These are phyloP conservation scores for Sequoia sempervirens DNA, from an alignment of 75 land plant genomes.

Conservation along the genomic window DNA sequence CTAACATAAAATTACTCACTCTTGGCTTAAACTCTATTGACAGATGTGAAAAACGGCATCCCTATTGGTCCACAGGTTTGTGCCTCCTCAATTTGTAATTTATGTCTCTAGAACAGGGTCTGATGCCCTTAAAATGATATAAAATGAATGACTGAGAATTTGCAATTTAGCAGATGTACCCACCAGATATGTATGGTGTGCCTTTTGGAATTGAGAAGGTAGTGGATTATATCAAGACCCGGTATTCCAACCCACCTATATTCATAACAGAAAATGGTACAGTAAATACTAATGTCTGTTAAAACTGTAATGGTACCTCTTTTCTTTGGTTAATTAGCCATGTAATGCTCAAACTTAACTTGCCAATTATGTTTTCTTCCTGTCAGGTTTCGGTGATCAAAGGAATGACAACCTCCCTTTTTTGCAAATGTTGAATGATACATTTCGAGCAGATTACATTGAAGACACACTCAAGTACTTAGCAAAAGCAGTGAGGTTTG, in stretches of 20 bases:
- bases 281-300: not conserved
- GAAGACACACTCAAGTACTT: constrained; percentile 12
- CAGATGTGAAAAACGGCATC: constrained; percentile 32
- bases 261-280: constrained; percentile 72
- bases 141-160: not conserved
- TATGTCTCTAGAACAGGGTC: not conserved
- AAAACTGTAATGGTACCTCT: not conserved
- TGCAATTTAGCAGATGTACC: constrained; percentile 25
- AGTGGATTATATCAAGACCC: constrained; percentile 38
- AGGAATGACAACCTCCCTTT: constrained; percentile 3
- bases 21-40: not conserved
- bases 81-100: not conserved
- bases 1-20: not conserved
- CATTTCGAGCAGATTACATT: constrained; percentile 10
- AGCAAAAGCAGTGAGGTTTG: constrained; percentile 20
- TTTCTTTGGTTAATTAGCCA: not conserved
- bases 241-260: constrained; percentile 56
- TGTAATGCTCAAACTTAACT: not conserved
- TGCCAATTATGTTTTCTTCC: not conserved
- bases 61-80: constrained; percentile 38
- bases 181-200: constrained; percentile 26
- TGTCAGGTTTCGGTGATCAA: constrained; percentile 24
- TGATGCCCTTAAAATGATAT: not conserved
- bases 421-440: constrained; percentile 17
- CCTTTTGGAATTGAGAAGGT: constrained; percentile 48